Base-by-base conservation (phyloP, 768 basidiomycete genomes). In the Rhizopogon vulgaris region DNA sequence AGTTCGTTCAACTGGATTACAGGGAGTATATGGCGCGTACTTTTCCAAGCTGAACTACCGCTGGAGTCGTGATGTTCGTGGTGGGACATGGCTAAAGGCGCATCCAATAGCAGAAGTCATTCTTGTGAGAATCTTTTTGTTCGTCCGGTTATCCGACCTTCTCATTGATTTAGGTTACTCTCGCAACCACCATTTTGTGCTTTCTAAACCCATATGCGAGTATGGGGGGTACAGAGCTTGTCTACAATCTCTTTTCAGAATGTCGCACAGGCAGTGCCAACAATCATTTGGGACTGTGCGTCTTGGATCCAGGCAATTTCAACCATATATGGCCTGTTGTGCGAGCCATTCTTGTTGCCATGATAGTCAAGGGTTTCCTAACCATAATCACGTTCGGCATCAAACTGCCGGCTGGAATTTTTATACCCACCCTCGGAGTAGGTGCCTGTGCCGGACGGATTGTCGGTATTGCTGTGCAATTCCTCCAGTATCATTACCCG, bases 161-260 rank as follows among this genome's bases (percentile, higher is more conserved):
- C 56, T 69, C 32, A 60, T 39, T 52, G 25, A 49, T 48, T 24
- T 51, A 92, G 89, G 84, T 92, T 51, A 93, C 92, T 0, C 64
- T 85, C 30, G 62, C 87, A 28, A 97, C 95, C 0, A 80, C 89
- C 0, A 58, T 80, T 4, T 68, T 95, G 40, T 87, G 87, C 58
- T 95, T 94, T 72, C 69, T 90, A 49, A 96, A 94, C 65, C 87
- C 89, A 0, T 97, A 85, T 63, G 87, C 91, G 5, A 83, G 87
- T 36, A 94, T 97, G 88, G 87, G 93, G 48, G 92, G 95, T 3
- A 94, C 95, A 2, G 94, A 99, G 62, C 84, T 97, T 22, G 88
- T 99, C 49, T 93, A 90, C 64, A 85, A 85, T 55, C 82, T 97
- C 41, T 92, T 97, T 63, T 78, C 87, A 0, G 94, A 96, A 70